Evolutionary conservation across 2,329 filamentous ascomycete species (phyloP), one percentile per base, ranked within the genome.

Genomic region (Calonectria crousiana): DNA sequence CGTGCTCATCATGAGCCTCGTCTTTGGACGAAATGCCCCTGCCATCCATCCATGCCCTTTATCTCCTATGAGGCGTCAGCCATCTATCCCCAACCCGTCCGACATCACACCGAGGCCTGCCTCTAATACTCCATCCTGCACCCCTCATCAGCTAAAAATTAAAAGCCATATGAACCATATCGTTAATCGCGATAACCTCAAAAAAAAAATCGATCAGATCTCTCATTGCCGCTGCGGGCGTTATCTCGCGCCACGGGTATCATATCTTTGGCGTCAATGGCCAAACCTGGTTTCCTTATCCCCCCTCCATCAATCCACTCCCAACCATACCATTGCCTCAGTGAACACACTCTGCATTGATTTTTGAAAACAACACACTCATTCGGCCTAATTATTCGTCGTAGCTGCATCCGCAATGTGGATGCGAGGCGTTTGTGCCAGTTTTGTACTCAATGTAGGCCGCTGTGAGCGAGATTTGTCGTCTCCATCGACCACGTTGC

Each of bases 211-310:
- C 11, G 10, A 53, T 44, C 32, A 69, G 71, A 72, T 56, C 26
- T 34, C 51, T 52, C 64, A 56, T 67, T 52, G 75, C 75, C 60
- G 72, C 67, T 79, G 49, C 62, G 60, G 74, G 74, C 69, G 36
- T 62, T 16, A 14, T 23, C 41, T 64, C 69, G 52, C 62, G 53
- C 76, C 78, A 80, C 67, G 79, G 79, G 76, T 79, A 81, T 81
- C 79, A 78, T 79, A 66, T 75, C 44, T 75, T 44, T 78, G 73
- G 52, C 67, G 72, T 69, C 49, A 71, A 69, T 66, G 67, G 38
- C 58, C 58, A 66, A 72, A 34, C 60, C 49, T 41, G 23, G 49
- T 52, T 53, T 67, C 30, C 28, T 32, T 65, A 28, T 52, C 32
- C 36, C 23, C 34, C 44, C 41, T 8, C 47, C 65, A 36, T 26